These are phyloP conservation scores for Glaciozyma martinii DNA, from an alignment of 768 basidiomycete genomes.

Conservation along the genomic window DNA sequence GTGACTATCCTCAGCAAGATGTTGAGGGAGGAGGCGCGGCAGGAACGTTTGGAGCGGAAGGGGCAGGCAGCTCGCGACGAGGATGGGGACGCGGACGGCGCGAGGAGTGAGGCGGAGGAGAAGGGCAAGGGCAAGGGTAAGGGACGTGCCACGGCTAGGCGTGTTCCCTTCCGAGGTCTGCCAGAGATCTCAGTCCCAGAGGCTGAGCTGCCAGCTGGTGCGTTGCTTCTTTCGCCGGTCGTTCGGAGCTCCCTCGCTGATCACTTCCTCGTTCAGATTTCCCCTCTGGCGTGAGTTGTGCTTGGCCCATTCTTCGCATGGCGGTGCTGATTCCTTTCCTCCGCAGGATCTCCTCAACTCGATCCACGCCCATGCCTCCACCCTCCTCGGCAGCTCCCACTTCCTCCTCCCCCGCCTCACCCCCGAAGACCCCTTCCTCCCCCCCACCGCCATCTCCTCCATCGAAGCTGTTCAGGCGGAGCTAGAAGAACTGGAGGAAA, in stretches of 20 bases:
- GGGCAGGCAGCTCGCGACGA: not conserved
- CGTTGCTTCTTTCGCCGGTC: too few species aligned
- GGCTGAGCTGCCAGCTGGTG: not conserved
- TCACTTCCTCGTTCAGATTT: not conserved
- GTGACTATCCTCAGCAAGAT: not conserved
- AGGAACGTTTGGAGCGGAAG: not conserved
- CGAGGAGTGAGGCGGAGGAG: not conserved
- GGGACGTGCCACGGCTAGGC: not conserved
- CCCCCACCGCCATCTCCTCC: not conserved
- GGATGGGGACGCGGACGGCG: not conserved
- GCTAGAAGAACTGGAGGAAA: not conserved
- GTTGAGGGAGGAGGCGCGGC: not conserved
- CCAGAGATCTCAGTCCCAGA: not conserved
- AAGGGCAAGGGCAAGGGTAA: not conserved
- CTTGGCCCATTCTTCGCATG: too few species aligned
- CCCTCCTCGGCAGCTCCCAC: not conserved
- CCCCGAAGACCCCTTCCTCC: not conserved
- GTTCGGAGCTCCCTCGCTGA: too few species aligned
- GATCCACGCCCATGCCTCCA: slow-evolving; percentile 8
- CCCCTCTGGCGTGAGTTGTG: not conserved
- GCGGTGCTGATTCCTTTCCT: not conserved
- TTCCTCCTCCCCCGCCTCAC: slow-evolving; percentile 20
- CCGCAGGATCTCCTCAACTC: slow-evolving; percentile 16
- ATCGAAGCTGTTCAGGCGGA: not conserved
- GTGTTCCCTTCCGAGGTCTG: not conserved